A percentile compares a stretch with the other conserved stretches of the same genome.
These are phyloP conservation scores for Kockovaella imperatae DNA, from an alignment of 768 basidiomycete genomes.

Conservation along the genomic window DNA sequence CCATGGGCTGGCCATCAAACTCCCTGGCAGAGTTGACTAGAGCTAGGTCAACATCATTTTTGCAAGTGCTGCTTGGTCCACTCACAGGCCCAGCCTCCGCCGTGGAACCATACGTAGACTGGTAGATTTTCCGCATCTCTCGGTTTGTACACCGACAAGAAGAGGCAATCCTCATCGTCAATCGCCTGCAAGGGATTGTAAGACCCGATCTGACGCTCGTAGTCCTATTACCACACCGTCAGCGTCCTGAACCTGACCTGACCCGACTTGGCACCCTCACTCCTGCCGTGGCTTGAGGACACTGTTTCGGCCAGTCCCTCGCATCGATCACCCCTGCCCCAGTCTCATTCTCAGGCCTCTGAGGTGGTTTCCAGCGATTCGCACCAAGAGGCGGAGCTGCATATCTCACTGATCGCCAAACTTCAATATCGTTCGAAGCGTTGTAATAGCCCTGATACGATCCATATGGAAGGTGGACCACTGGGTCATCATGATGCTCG, in stretches of 20 bases:
- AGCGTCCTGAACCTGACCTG: not conserved
- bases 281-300: not conserved
- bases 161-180: constrained; percentile 11
- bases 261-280: not conserved
- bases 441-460: too few relatives aligned
- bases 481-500: too few relatives aligned
- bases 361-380: too few relatives aligned
- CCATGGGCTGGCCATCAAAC: constrained; percentile 8
- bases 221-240: not conserved
- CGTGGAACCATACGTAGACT: constrained; percentile 11
- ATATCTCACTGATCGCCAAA: too few relatives aligned
- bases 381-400: too few relatives aligned
- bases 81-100: constrained; percentile 12
- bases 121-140: constrained; percentile 2
- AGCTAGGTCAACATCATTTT: too few relatives aligned
- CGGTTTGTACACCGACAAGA: constrained; percentile 3
- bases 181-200: constrained; percentile 7
- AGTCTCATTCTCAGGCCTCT: too few relatives aligned
- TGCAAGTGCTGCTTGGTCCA: too few relatives aligned
- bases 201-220: not conserved
- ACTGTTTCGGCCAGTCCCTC: not conserved
- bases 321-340: too few relatives aligned
- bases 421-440: too few relatives aligned
- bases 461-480: too few relatives aligned
- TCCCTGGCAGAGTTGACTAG: constrained; percentile 11